phyloP scores from a whole-genome alignment of 495 filamentous ascomycete species.

The Massariosphaeria phaeospora region DNA sequence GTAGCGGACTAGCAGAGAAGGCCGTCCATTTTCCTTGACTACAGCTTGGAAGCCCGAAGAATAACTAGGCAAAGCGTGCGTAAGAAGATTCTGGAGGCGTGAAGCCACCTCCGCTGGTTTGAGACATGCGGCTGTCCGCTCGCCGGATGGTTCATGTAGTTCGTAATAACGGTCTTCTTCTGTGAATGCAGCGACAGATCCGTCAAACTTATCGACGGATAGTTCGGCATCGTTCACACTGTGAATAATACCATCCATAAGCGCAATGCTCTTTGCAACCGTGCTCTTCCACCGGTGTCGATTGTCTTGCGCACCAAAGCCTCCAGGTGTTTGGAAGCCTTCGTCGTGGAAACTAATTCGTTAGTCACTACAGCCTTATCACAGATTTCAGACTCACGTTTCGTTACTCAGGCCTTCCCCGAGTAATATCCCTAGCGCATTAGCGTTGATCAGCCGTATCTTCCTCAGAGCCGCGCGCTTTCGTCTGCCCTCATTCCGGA shows the following conservation, averaged over 20 bases:
- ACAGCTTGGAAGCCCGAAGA: conserved; percentile 45
- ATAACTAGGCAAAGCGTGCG: conserved; percentile 57
- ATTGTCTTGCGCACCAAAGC: conserved; percentile 37
- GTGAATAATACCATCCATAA: conserved; percentile 75
- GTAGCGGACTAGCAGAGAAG: conserved; percentile 71
- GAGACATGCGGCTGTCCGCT: conserved; percentile 30
- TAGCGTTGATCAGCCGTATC: conserved; percentile 73
- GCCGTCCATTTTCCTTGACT: conserved; percentile 62
- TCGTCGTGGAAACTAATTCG: conserved; percentile 37
- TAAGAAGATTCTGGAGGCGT: conserved; percentile 62
- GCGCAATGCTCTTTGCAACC: conserved; percentile 63
- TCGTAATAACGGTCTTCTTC: conserved; percentile 54
- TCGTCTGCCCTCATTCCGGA: conserved; percentile 60
- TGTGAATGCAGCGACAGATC: conserved; percentile 60
- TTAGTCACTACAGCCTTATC: not conserved
- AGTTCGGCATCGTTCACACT: conserved; percentile 53
- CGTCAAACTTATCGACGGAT: conserved; percentile 65
- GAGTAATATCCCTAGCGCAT: conserved; percentile 77
- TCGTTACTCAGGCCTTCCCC: conserved; percentile 64
- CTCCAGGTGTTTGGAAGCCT: conserved; percentile 42
- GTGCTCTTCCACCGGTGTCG: conserved; percentile 65
- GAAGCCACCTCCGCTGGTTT: conserved; percentile 58
- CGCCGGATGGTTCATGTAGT: conserved; percentile 40
- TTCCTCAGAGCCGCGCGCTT: conserved; percentile 64
- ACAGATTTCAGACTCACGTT: conserved; percentile 31